Evolutionary conservation across 1,284 basidiomycete genomes (phyloP).

Genomic region (Somion occarium): DNA sequence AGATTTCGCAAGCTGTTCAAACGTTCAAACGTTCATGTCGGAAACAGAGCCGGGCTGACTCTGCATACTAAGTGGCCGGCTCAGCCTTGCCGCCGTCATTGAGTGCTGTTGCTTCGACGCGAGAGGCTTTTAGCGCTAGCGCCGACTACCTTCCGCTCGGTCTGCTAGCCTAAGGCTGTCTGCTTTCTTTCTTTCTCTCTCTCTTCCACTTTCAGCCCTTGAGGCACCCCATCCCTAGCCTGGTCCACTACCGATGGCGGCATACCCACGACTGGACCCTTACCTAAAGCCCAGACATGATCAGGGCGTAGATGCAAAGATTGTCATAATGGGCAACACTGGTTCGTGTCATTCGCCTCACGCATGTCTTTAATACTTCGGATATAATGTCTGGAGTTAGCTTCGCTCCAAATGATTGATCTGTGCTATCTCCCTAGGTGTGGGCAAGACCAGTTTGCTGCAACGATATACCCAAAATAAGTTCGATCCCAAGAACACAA

Average conservation of each 20-base stretch:
- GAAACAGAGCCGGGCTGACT: too few species aligned
- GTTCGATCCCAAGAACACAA: constrained; percentile 82
- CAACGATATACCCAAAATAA: constrained; percentile 90
- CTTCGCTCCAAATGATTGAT: constrained; percentile 5
- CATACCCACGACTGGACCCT: constrained; percentile 48
- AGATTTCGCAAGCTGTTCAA: too few species aligned
- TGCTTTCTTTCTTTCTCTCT: constrained; percentile 18
- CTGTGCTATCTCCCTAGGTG: constrained; percentile 57
- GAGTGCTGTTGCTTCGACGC: background rate
- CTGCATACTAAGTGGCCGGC: background rate
- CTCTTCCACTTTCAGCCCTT: constrained; percentile 19
- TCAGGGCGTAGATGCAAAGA: constrained; percentile 89
- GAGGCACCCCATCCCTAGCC: constrained; percentile 19
- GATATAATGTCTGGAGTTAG: constrained; percentile 3
- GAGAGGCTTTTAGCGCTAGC: background rate
- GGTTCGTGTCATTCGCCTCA: constrained; percentile 39
- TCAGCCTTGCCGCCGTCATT: background rate
- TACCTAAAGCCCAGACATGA: constrained; percentile 65
- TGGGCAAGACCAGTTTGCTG: constrained; percentile 93
- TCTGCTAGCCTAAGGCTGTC: background rate
- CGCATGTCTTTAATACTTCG: background rate
- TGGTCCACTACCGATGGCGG: constrained; percentile 27
- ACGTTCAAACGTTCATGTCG: too few species aligned
- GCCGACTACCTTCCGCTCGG: background rate
- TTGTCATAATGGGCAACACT: constrained; percentile 95